Evolutionary conservation across 495 filamentous ascomycete species (phyloP).

Genomic region (Filosporella fistucella): DNA sequence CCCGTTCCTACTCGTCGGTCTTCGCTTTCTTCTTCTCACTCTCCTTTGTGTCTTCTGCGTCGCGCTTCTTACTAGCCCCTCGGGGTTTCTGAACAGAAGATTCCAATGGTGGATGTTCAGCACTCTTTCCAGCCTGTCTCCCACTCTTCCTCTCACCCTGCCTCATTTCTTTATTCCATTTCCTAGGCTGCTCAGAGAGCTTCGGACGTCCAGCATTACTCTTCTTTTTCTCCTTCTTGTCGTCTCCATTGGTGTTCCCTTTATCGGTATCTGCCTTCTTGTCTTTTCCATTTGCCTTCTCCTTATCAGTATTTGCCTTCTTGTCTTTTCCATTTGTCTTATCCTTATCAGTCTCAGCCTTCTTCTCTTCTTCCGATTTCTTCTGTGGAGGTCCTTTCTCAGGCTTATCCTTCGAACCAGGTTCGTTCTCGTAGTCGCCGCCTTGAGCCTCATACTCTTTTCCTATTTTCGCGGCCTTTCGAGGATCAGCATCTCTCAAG

Average conservation of each 20-base stretch:
- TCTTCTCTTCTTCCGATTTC: constrained; percentile 29
- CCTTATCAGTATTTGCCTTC: not conserved
- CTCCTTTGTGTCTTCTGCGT: not conserved
- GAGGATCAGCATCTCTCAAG: not conserved
- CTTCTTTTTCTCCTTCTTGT: not conserved
- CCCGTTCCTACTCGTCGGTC: no score
- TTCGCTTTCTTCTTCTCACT: constrained; percentile 5
- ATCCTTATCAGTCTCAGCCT: not conserved
- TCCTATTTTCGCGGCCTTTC: constrained; percentile 41
- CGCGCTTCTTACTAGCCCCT: not conserved
- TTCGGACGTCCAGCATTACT: not conserved
- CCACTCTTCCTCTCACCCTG: constrained; percentile 10
- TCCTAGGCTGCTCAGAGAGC: not conserved
- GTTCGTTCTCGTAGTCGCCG: constrained; percentile 46
- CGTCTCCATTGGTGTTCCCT: not conserved
- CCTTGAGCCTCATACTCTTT: constrained; percentile 51
- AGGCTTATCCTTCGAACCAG: constrained; percentile 48
- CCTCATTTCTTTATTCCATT: constrained; percentile 9
- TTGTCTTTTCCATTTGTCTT: not conserved
- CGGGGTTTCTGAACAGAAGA: not conserved
- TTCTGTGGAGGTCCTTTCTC: constrained; percentile 40
- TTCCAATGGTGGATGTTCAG: no score
- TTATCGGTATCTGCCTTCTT: constrained; percentile 1
- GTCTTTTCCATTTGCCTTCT: not conserved
- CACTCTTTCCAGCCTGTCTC: constrained; percentile 6